phyloP scores from a whole-genome alignment of 345 rosid genomes.

The Eucalyptus pauciflora region DNA sequence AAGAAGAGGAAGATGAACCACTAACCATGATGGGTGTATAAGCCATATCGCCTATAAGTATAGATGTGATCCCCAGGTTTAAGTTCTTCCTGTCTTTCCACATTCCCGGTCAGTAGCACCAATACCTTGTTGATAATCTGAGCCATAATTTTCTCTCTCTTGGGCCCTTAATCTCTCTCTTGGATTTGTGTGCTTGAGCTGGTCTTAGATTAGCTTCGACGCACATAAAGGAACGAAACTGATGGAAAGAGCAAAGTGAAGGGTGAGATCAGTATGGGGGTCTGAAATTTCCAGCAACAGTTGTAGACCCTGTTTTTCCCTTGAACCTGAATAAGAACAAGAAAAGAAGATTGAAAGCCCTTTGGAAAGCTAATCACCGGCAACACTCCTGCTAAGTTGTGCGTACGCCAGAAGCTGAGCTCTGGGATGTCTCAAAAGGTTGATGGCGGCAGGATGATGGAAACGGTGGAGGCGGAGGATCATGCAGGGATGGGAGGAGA shows the following conservation, averaged over 20 bases:
- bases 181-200: background rate
- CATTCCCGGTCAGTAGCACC: background rate
- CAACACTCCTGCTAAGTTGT: background rate
- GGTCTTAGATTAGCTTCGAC: background rate
- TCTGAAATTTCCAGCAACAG: background rate
- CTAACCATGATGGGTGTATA: background rate
- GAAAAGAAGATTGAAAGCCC: background rate
- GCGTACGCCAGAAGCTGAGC: background rate
- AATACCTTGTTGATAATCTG: background rate
- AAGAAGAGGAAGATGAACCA: background rate
- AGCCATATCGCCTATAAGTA: background rate
- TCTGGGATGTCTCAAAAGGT: background rate
- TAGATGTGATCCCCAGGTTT: background rate
- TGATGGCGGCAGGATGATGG: background rate
- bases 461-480: background rate
- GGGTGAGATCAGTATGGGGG: background rate
- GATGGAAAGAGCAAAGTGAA: background rate
- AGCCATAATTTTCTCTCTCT: background rate
- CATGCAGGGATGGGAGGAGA: background rate
- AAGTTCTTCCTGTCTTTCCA: background rate
- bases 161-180: background rate
- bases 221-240: background rate
- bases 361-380: background rate
- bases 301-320: background rate
- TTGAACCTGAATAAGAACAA: background rate